Evolutionary conservation across 768 basidiomycete species (phyloP).

Genomic region (Infundibulicybe gibba): DNA sequence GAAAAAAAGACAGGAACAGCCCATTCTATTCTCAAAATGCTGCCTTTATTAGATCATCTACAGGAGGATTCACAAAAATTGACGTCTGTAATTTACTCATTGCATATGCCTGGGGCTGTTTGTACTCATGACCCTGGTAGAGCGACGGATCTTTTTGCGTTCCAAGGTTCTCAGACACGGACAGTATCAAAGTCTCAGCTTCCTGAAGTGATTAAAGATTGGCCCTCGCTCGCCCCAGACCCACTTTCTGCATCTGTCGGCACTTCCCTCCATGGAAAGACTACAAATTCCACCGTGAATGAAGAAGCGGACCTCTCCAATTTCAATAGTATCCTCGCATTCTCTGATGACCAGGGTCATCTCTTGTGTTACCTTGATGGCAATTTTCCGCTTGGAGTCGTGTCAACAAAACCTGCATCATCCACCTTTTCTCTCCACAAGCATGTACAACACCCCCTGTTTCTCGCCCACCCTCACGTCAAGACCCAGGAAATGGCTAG

Average conservation of each 20-base stretch:
- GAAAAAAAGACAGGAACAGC: constrained; percentile 70
- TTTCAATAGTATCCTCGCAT: constrained; percentile 60
- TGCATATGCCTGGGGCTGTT: constrained; percentile 1
- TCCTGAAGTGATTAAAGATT: constrained; percentile 59
- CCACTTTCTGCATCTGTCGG: constrained; percentile 59
- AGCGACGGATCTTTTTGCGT: constrained; percentile 77
- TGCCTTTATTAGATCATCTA: constrained; percentile 70
- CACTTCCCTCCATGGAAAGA: constrained; percentile 32
- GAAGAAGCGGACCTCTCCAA: constrained; percentile 51
- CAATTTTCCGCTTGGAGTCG: constrained; percentile 62
- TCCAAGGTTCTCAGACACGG: constrained; percentile 64
- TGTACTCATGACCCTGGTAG: constrained; percentile 32
- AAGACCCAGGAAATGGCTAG: constrained; percentile 16
- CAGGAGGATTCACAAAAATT: constrained; percentile 63
- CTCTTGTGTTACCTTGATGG: constrained; percentile 75
- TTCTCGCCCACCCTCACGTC: constrained; percentile 44
- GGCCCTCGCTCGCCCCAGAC: constrained; percentile 65
- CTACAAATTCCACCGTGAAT: constrained; percentile 19
- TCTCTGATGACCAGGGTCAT: constrained; percentile 54
- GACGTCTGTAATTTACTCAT: constrained; percentile 44
- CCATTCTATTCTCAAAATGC: constrained; percentile 60
- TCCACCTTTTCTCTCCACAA: constrained; percentile 41
- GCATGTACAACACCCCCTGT: constrained; percentile 38
- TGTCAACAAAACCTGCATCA: constrained; percentile 31
- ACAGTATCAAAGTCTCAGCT: constrained; percentile 35